Conservation (phyloP, 805 yeast genomes). For the Priceomyces medius region DNA sequence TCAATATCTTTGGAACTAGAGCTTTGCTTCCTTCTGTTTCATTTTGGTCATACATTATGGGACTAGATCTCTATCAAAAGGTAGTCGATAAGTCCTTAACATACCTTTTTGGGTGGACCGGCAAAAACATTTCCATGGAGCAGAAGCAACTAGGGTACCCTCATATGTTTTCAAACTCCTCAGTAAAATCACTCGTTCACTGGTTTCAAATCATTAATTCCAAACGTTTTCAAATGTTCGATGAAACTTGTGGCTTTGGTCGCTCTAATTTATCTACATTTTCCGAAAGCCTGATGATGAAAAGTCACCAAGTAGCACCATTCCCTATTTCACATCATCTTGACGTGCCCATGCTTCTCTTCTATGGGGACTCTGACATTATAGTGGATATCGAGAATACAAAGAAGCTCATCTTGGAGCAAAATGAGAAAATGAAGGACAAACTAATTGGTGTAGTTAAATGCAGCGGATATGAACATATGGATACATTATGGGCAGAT, state of each 20-base stretch:
- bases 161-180: constrained; percentile 29
- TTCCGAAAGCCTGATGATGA: constrained; percentile 14
- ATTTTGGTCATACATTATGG: constrained; percentile 26
- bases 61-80: constrained; percentile 19
- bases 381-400: constrained; percentile 29
- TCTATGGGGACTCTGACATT: constrained; percentile 29
- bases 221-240: constrained; percentile 32
- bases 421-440: constrained; percentile 21
- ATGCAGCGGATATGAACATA: constrained; percentile 29
- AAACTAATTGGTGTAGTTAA: constrained; percentile 17
- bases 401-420: constrained; percentile 19
- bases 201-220: constrained; percentile 33
- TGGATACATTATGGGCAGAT: constrained; percentile 33
- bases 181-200: constrained; percentile 28
- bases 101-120: constrained; percentile 28
- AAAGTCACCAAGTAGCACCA: constrained; percentile 22
- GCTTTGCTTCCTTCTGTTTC: constrained; percentile 30
- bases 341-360: constrained; percentile 25
- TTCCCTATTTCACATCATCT: constrained; percentile 30
- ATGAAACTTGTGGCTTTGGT: constrained; percentile 27
- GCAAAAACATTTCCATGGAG: constrained; percentile 18
- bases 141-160: constrained; percentile 29
- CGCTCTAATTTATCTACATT: constrained; percentile 19
- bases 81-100: constrained; percentile 24
- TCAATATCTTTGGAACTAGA: constrained; percentile 24